These are phyloP conservation scores for Globisporangium sylvaticum DNA, from an alignment of 352 stramenopile species.

Conservation along the genomic window DNA sequence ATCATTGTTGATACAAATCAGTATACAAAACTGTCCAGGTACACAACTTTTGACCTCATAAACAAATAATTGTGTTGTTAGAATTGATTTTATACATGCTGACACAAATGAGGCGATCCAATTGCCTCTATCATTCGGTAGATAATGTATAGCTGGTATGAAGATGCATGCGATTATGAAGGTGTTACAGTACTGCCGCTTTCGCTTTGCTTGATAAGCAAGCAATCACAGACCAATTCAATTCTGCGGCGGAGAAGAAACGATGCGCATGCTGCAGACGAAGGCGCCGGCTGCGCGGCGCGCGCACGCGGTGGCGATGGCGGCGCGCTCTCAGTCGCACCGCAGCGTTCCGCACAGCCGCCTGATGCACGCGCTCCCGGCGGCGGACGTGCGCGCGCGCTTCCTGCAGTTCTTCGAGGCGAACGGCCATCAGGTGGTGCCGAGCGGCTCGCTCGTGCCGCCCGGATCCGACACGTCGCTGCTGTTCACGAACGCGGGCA, in stretches of 20 bases:
- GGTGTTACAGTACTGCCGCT: background rate
- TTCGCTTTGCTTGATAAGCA: background rate
- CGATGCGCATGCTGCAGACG: slow-evolving; percentile 4
- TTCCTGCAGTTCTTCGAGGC: slow-evolving; percentile 74
- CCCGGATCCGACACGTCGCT: slow-evolving; percentile 91
- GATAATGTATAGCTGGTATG: background rate
- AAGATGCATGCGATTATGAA: background rate
- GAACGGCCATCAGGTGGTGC: slow-evolving; percentile 55
- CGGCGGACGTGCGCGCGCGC: slow-evolving; percentile 35
- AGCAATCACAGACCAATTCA: background rate
- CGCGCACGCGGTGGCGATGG: background rate
- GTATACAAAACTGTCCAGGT: background rate
- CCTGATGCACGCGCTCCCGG: slow-evolving; percentile 37
- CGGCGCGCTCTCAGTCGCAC: background rate
- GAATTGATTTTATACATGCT: background rate
- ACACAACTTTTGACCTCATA: background rate
- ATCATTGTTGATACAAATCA: background rate
- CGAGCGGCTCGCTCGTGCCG: slow-evolving; percentile 64
- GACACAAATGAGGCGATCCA: background rate
- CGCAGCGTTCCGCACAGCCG: slow-evolving; percentile 10
- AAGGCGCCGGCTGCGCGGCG: background rate
- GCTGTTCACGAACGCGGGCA: slow-evolving; percentile 96
- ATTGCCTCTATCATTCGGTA: no score
- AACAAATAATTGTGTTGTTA: background rate
- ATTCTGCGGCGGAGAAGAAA: background rate